Conservation (phyloP, 2,329 filamentous ascomycete genomes). For the Thermothelomyces thermophilus region DNA sequence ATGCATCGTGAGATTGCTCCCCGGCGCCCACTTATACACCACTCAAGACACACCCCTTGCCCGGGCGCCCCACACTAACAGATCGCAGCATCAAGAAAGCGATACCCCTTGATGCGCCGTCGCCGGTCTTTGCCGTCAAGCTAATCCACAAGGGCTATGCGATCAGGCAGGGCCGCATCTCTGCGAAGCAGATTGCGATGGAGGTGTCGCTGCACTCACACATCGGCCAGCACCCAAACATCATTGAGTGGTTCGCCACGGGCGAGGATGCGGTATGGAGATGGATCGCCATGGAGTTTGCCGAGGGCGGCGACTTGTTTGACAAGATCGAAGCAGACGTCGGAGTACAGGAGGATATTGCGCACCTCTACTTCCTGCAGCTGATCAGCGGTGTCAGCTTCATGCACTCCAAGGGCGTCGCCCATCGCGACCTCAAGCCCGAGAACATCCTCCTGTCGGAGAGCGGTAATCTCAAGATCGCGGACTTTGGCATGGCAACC, state of each 20-base stretch:
- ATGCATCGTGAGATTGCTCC: constrained; percentile 70
- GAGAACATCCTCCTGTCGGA: constrained; percentile 90
- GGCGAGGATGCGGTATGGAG: constrained; percentile 83
- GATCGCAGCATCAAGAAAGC: constrained; percentile 80
- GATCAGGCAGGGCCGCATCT: constrained; percentile 78
- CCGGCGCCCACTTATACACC: constrained; percentile 14
- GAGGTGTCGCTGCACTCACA: constrained; percentile 87
- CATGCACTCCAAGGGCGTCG: constrained; percentile 93
- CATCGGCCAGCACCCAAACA: constrained; percentile 82
- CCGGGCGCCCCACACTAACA: constrained; percentile 21
- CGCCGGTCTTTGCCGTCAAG: constrained; percentile 90
- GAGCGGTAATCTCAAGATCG: constrained; percentile 83
- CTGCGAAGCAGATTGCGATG: constrained; percentile 81
- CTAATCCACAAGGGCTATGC: constrained; percentile 98
- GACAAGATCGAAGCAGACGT: constrained; percentile 99
- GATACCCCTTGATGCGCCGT: constrained; percentile 59
- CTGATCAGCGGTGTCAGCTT: constrained; percentile 84
- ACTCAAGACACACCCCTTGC: too few relatives aligned
- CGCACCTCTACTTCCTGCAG: constrained; percentile 93
- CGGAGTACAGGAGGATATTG: constrained; percentile 88
- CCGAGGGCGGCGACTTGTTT: constrained; percentile 91
- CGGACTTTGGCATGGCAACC: constrained; percentile 93
- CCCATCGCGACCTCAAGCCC: constrained; percentile 85
- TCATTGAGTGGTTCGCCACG: constrained; percentile 85
- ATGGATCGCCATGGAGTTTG: constrained; percentile 98